phyloP scores from a whole-genome alignment of 1,139 yeast genomes.

The Debaryomycetaceae sp. region DNA sequence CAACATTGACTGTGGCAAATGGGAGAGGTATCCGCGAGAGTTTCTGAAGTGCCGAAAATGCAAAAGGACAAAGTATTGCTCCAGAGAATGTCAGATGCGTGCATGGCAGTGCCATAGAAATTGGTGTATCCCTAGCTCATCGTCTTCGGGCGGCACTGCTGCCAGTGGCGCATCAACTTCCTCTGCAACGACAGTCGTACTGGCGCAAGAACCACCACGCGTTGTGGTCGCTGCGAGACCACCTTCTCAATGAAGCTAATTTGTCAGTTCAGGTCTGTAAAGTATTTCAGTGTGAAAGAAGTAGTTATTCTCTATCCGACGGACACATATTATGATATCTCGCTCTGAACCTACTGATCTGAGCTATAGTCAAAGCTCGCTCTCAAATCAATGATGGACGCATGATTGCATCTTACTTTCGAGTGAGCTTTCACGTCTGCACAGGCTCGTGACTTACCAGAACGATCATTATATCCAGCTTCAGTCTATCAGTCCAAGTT shows the following conservation, averaged over 20 bases:
- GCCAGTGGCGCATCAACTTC: too few species aligned
- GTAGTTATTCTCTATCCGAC: too few species aligned
- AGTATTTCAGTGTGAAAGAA: neutral
- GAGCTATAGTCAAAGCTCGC: too few species aligned
- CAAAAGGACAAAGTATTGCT: slow-evolving; percentile 91
- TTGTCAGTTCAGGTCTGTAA: slow-evolving; percentile 1
- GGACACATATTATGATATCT: too few species aligned
- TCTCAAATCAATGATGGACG: too few species aligned
- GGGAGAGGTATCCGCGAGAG: slow-evolving; percentile 89
- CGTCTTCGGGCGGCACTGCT: slow-evolving; percentile 14
- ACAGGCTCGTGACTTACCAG: too few species aligned
- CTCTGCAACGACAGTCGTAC: slow-evolving; percentile 7
- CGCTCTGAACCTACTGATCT: too few species aligned
- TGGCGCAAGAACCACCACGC: slow-evolving; percentile 8
- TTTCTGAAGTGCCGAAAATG: slow-evolving; percentile 94
- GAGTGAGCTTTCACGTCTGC: too few species aligned
- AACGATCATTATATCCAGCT: too few species aligned
- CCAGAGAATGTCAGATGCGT: slow-evolving; percentile 82
- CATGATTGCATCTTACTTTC: too few species aligned
- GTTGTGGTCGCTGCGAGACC: slow-evolving; percentile 8
- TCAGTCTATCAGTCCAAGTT: too few species aligned
- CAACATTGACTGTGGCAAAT: slow-evolving; percentile 85
- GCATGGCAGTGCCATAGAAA: slow-evolving; percentile 94
- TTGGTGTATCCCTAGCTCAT: slow-evolving; percentile 73
- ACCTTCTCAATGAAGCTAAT: slow-evolving; percentile 3